These are phyloP conservation scores for Tritrichomonas musculus DNA, from an alignment of 208 protist species.

Conservation along the genomic window DNA sequence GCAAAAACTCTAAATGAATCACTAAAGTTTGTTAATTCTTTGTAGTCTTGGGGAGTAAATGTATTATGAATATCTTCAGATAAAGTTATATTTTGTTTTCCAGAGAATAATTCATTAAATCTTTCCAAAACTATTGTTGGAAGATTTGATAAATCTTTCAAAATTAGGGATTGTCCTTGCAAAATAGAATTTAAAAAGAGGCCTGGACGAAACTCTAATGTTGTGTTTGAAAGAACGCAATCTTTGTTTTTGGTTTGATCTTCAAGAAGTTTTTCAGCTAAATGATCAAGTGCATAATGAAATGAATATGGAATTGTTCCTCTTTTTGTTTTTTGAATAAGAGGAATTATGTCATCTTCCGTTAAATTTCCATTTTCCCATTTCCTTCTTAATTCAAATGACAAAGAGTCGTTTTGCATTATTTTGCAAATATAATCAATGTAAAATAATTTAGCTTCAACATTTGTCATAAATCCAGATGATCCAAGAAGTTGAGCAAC, in stretches of 20 bases:
- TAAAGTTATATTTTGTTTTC: not conserved
- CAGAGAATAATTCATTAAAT: conserved; percentile 1
- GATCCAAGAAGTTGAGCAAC: not conserved
- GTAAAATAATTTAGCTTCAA: not conserved
- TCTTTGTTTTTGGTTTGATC: not conserved
- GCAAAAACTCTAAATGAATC: not conserved
- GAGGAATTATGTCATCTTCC: not conserved
- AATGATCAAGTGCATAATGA: not conserved
- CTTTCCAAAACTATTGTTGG: not conserved
- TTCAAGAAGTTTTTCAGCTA: not conserved
- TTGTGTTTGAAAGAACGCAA: not conserved
- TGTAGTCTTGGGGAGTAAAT: not conserved
- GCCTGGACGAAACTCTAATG: not conserved
- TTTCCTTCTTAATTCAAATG: not conserved
- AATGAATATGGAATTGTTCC: not conserved
- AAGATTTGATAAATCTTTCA: not conserved
- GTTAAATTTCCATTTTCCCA: not conserved
- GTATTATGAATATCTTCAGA: not conserved
- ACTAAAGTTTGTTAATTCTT: not conserved
- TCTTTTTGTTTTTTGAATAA: not conserved
- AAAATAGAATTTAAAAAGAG: not conserved
- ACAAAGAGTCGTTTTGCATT: not conserved
- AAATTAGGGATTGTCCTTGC: not conserved
- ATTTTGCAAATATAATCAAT: not conserved
- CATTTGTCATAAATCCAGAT: not conserved